A percentile compares a stretch with the other conserved stretches of the same genome.
Conservation (phyloP, 805 yeast genomes). For the Saturnispora sekii region DNA sequence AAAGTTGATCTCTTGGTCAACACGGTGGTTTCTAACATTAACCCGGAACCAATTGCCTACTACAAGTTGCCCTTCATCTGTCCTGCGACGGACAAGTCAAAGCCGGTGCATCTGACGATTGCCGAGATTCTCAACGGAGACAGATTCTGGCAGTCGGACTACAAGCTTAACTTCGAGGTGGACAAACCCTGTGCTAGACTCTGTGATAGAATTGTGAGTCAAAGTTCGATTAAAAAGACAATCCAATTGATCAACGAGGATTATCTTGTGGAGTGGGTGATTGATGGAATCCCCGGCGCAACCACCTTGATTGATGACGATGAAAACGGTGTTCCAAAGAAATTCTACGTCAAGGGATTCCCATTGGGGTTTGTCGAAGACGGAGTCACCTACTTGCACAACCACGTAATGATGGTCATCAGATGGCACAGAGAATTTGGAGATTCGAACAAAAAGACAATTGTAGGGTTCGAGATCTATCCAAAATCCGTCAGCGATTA, state of each 20-base stretch:
- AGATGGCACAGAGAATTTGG: constrained; percentile 50
- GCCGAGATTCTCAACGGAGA: constrained; percentile 79
- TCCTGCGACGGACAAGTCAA: constrained; percentile 46
- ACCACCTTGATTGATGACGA: constrained; percentile 62
- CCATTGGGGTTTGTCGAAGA: constrained; percentile 65
- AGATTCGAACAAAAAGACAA: constrained; percentile 34
- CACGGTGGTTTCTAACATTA: constrained; percentile 68
- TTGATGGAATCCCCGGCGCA: constrained; percentile 83
- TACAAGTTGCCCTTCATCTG: constrained; percentile 75
- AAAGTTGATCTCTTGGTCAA: constrained; percentile 62
- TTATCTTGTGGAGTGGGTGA: constrained; percentile 73
- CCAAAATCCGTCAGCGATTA: constrained; percentile 66
- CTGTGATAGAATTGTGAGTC: constrained; percentile 57
- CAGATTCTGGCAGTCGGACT: constrained; percentile 66
- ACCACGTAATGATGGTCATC: constrained; percentile 73
- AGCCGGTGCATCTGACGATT: constrained; percentile 56
- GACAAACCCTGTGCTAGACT: constrained; percentile 57
- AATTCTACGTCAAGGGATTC: constrained; percentile 76
- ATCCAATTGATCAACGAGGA: constrained; percentile 53
- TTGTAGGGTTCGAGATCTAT: constrained; percentile 85
- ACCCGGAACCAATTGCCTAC: constrained; percentile 69
- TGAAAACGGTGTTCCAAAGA: constrained; percentile 39
- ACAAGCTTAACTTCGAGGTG: constrained; percentile 50
- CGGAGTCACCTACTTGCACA: constrained; percentile 56
- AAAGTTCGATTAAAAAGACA: constrained; percentile 44